Conservation (phyloP, 2,329 filamentous ascomycete genomes). For the Zymoseptoria brevis region DNA sequence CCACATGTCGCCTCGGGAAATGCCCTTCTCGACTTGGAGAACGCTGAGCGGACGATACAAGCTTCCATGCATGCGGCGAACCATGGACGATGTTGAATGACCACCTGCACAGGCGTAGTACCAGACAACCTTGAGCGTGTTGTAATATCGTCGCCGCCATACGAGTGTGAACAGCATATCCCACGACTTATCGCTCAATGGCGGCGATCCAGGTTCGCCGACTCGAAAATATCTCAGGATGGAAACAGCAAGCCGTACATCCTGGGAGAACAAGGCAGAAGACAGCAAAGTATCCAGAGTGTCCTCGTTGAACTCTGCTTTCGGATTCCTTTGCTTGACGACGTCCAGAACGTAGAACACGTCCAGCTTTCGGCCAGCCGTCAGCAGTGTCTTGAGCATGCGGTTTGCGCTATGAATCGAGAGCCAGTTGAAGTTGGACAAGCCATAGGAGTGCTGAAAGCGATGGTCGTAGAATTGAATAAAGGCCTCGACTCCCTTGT, state of each 20-base stretch:
- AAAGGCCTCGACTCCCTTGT: slow-evolving; percentile 12
- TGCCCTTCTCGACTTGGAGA: not conserved
- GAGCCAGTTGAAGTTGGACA: slow-evolving; percentile 19
- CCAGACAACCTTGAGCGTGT: slow-evolving; percentile 28
- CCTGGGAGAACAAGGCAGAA: slow-evolving; percentile 7
- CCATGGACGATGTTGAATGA: slow-evolving; percentile 10
- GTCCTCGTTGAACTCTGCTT: slow-evolving; percentile 6
- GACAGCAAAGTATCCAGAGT: slow-evolving; percentile 23
- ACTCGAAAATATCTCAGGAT: slow-evolving; percentile 12
- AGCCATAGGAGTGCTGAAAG: slow-evolving; percentile 1
- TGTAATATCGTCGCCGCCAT: slow-evolving; percentile 19
- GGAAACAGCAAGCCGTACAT: slow-evolving; percentile 13
- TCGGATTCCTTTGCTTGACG: slow-evolving; percentile 5
- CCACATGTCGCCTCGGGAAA: slow-evolving; percentile 8
- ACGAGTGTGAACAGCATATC: slow-evolving; percentile 20
- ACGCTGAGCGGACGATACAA: slow-evolving; percentile 2
- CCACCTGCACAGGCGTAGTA: slow-evolving; percentile 26
- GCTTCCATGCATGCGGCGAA: slow-evolving; percentile 8
- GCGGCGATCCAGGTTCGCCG: slow-evolving; percentile 6
- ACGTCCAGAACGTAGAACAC: slow-evolving; percentile 15
- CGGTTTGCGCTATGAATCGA: slow-evolving; percentile 13
- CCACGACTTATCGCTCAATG: slow-evolving; percentile 12
- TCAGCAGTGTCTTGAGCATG: slow-evolving; percentile 19
- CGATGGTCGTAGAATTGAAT: slow-evolving; percentile 13
- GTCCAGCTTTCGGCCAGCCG: slow-evolving; percentile 14